Evolutionary conservation across 768 basidiomycete genomes (phyloP), one percentile per base, ranked within the genome.

Genomic region (Podaxis rugospora): DNA sequence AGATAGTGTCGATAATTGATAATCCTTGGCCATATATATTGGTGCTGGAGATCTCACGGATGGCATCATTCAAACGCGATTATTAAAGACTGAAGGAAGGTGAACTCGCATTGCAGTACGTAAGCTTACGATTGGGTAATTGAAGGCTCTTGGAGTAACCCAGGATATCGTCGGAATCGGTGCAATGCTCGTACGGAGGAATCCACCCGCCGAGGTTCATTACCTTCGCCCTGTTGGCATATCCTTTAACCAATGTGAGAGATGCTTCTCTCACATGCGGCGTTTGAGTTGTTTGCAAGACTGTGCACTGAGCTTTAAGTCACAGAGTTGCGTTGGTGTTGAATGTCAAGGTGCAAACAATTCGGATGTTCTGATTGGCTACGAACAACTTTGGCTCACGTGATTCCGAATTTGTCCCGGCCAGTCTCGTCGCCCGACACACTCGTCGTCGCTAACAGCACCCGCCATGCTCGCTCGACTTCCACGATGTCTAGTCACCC

Each of bases 391-490:
- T 14, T 16, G 4, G 16, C 11, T n/a, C 64, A 61, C 58, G 66
- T 62, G 63, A 61, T 42, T 28, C 25, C 37, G 59, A 63, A 59
- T 61, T 49, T 52, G 40, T 61, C 59, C 64, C 64, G 65, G 62
- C 25, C 40, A 63, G 44, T 57, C 62, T 66, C 62, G 64, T 49
- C 61, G 53, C 64, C n/a, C 36, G 47, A 10, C 54, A 25, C 40
- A 56, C 39, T 65, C 62, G 62, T 57, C 62, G 62, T 57, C 59
- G 55, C 55, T 57, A 51, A 56, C 25, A 47, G 18, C 54, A 3
- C 39, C 37, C 39, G 46, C 25, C 61, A 76, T 77, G 76, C 62
- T 76, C 56, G 66, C 72, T 52, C 71, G 73, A 64, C 63, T 78
- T 60, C 66, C 76, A 32, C 69, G 69, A 65, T 70, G 66, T 50